Evolutionary conservation across 202 grass and related monocot genomes (phyloP).

Genomic region (Musa balbisiana): DNA sequence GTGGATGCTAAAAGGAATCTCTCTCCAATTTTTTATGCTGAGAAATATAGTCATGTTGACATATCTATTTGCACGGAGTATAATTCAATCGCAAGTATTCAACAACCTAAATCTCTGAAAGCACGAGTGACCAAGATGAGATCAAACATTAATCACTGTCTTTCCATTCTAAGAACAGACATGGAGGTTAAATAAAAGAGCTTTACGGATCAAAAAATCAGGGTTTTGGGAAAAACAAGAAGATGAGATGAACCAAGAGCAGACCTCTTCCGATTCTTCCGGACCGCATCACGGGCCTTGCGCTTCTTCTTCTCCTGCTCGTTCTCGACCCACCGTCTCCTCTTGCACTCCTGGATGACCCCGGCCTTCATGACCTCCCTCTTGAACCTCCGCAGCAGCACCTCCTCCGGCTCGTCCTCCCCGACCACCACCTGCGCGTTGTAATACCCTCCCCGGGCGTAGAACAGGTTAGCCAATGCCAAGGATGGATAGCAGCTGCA

Average conservation of each 20-base stretch:
- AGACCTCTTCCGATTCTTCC: conserved; percentile 12
- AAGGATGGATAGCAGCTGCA: conserved; percentile 9
- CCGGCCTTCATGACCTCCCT: conserved; percentile 20
- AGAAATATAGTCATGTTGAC: no score
- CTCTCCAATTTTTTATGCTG: no score
- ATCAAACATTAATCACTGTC: background rate
- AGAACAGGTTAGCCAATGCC: conserved; percentile 14
- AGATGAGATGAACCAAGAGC: background rate
- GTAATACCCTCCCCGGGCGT: conserved; percentile 44
- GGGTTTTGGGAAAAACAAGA: background rate
- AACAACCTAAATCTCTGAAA: background rate
- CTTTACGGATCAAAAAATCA: no score
- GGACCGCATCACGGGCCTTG: conserved; percentile 10
- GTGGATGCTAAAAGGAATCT: no score
- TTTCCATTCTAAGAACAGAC: background rate
- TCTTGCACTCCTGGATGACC: conserved; percentile 24
- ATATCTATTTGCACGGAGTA: no score
- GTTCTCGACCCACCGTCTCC: conserved; percentile 18
- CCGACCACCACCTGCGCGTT: conserved; percentile 41
- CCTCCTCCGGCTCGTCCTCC: conserved; percentile 18
- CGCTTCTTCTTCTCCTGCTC: conserved; percentile 20
- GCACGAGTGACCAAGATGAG: background rate
- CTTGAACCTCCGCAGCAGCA: conserved; percentile 20
- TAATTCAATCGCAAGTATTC: background rate
- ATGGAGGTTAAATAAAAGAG: background rate